Evolutionary conservation across 2,329 filamentous ascomycete genomes (phyloP), one percentile per base, ranked within the genome.

Genomic region (Alternaria rosae): DNA sequence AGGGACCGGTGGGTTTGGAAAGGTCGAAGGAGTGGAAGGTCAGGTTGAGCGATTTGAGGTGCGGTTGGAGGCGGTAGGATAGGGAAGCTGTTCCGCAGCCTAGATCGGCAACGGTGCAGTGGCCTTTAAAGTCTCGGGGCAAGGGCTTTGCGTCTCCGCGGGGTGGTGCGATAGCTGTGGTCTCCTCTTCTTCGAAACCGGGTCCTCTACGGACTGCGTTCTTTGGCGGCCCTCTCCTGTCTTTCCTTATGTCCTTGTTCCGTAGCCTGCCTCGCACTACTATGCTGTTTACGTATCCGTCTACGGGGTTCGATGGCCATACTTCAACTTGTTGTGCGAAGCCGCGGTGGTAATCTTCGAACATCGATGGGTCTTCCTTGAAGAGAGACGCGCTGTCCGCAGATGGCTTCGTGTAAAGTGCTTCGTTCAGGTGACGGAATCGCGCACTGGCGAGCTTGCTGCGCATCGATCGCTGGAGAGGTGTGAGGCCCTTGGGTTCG

Each of bases 391-490:
- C 88, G n/a, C 95, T 92, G 68, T 95, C 89, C 35, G 85, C 84
- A 0, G 95, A 99, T 1, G 94, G 92, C 8, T 90, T 92, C 5
- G 94, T 98, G 83, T 99, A 99, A 13, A 99, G 89, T 0, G 93
- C 94, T 83, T 99, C 92, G 80, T 99, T 99, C 64, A 99, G 89
- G 80, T 98, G 93, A 67, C 95, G 93, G 87, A 99, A 99, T 61
- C 95, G 93, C 1, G 95, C 94, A 10, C 94, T 96, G 65, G 97
- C 86, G 66, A 99, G 89, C 84, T 99, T 99, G 76, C 93, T 91
- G 64, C 92, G 90, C 95, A 99, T 99, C 4, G 92, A 89, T 57
- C 91, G 89, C 84, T 99, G 95, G 59, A 99, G 89, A 4, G 95
- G 93, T 1, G 95, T 99, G 74, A 99, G 88, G 70, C 92, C 92